phyloP scores from a whole-genome alignment of 495 filamentous ascomycete genomes.

The Penicillium samsonianum region DNA sequence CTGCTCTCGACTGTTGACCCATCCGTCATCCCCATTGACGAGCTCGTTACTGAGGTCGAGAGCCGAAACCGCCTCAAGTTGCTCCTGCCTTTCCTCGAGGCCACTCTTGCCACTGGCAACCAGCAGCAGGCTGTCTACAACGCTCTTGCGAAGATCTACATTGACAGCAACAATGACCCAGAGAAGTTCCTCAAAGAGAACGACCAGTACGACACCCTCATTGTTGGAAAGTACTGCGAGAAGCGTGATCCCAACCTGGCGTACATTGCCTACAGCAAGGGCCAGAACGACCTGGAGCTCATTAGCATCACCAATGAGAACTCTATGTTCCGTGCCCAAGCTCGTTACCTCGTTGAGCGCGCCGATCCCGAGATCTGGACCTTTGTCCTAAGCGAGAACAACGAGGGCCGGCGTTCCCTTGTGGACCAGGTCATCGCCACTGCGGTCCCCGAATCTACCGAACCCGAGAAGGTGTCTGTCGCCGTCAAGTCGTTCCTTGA shows the following conservation, averaged over 20 bases:
- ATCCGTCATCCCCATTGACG: constrained; percentile 86
- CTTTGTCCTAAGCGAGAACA: constrained; percentile 94
- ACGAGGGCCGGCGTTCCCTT: constrained; percentile 86
- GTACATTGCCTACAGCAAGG: constrained; percentile 94
- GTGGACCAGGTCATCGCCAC: constrained; percentile 97
- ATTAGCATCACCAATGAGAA: constrained; percentile 99
- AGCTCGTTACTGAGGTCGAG: constrained; percentile 94
- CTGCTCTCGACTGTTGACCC: constrained; percentile 87
- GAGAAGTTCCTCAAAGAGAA: constrained; percentile 99
- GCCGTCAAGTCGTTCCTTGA: constrained; percentile 92
- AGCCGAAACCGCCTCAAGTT: constrained; percentile 93
- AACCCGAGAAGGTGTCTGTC: constrained; percentile 92
- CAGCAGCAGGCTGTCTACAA: constrained; percentile 99
- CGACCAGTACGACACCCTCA: constrained; percentile 90
- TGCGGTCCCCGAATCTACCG: constrained; percentile 89
- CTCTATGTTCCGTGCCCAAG: constrained; percentile 96
- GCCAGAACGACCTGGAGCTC: constrained; percentile 94
- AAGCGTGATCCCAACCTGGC: constrained; percentile 97
- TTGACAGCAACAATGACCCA: constrained; percentile 98
- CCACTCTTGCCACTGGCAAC: constrained; percentile 85
- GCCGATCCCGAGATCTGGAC: constrained; percentile 89
- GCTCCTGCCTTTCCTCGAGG: constrained; percentile 93
- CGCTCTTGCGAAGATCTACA: constrained; percentile 99
- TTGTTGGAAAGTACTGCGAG: constrained; percentile 97
- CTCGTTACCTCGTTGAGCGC: constrained; percentile 89